phyloP scores from a whole-genome alignment of 148 eudicot species.

The Limonium bicolor region DNA sequence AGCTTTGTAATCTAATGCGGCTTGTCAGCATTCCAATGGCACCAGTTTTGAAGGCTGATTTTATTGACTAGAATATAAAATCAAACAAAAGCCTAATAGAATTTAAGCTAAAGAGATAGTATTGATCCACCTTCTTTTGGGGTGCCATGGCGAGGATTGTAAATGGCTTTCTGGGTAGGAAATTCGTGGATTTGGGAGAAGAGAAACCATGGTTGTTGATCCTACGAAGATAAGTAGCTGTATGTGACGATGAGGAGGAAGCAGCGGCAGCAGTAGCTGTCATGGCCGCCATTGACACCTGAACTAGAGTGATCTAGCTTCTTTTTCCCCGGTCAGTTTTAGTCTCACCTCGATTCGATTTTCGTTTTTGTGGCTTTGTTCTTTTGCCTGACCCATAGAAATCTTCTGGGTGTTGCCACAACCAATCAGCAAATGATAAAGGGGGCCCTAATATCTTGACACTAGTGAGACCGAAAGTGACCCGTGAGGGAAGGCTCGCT shows the following conservation, averaged over 20 bases:
- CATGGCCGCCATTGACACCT: neutral
- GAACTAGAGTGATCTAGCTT: neutral
- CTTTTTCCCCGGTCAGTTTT: neutral
- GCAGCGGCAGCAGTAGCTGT: neutral
- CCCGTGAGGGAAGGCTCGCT: no score
- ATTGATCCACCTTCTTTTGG: constrained; percentile 42
- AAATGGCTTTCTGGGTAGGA: constrained; percentile 12
- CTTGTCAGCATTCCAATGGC: neutral
- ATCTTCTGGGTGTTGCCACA: neutral
- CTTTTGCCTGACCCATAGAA: neutral
- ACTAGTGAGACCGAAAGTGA: no score
- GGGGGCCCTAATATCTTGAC: constrained; percentile 1
- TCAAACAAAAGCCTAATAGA: neutral
- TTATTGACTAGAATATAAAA: neutral
- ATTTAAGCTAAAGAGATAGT: no score
- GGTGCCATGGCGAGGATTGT: constrained; percentile 77
- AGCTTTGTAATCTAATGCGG: neutral
- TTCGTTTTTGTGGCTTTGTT: neutral
- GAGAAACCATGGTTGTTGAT: no score
- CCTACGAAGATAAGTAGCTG: constrained; percentile 1
- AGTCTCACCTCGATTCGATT: neutral
- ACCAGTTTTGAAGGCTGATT: neutral
- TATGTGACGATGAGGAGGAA: neutral
- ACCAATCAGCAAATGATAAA: constrained; percentile 5
- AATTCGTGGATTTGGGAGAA: neutral